Conservation (phyloP, 768 basidiomycete species). For the Clitopilus hobsonii region DNA sequence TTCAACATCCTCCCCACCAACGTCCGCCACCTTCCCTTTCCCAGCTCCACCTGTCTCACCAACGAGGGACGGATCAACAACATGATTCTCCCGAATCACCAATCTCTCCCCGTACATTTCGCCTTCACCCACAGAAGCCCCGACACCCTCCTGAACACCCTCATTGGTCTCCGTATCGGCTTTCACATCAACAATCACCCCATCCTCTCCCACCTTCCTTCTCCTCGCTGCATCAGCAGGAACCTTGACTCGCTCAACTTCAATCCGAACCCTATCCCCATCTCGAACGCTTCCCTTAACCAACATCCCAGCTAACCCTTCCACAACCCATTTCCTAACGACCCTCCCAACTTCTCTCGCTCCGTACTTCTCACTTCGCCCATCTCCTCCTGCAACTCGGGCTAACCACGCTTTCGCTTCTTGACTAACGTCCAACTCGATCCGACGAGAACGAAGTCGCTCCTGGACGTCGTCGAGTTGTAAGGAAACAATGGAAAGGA, state of each 20-base stretch:
- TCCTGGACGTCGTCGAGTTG: conserved; percentile 71
- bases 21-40: background rate
- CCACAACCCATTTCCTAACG: conserved; percentile 75
- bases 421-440: conserved; percentile 56
- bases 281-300: conserved; percentile 75
- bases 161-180: background rate
- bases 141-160: conserved; percentile 13
- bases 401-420: conserved; percentile 67
- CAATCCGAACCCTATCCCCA: conserved; percentile 62
- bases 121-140: conserved; percentile 18
- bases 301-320: conserved; percentile 78
- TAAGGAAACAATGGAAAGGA: conserved; percentile 74
- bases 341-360: conserved; percentile 87
- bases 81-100: conserved; percentile 61
- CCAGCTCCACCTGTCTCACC: background rate
- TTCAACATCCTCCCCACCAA: background rate
- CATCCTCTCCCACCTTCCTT: background rate
- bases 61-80: conserved; percentile 36
- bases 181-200: background rate
- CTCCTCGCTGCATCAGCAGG: background rate
- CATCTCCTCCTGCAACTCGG: conserved; percentile 81
- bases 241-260: background rate
- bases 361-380: conserved; percentile 81
- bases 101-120: conserved; percentile 34
- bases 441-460: too few species aligned